Conservation (phyloP, 2,329 filamentous ascomycete species). For the Chaetomium sp. region DNA sequence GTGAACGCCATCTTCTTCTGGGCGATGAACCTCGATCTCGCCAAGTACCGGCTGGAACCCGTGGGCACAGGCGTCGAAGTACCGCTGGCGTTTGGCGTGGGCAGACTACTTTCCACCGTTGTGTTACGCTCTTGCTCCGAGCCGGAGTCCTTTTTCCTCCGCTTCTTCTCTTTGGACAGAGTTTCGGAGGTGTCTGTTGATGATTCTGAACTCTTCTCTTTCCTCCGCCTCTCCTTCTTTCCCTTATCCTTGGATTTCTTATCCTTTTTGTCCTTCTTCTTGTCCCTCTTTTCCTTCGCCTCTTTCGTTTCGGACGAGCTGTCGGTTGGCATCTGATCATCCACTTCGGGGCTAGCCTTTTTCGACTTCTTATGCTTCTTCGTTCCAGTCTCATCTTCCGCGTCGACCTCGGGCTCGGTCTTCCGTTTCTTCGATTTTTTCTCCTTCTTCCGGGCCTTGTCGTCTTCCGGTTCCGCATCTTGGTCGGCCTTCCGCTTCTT, state of each 20-base stretch:
- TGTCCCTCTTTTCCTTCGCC: conserved; percentile 15
- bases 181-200: conserved; percentile 27
- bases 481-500: conserved; percentile 26
- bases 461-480: conserved; percentile 15
- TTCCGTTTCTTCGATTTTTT: conserved; percentile 49
- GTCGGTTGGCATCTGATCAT: neutral
- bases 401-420: conserved; percentile 33
- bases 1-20: conserved; percentile 80
- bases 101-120: conserved; percentile 36
- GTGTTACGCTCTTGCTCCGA: too few relatives aligned
- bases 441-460: conserved; percentile 32
- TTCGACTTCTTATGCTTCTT: conserved; percentile 35
- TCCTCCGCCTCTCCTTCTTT: conserved; percentile 33
- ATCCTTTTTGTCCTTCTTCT: conserved; percentile 23
- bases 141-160: conserved; percentile 6
- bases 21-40: conserved; percentile 76
- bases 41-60: conserved; percentile 58
- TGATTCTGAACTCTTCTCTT: conserved; percentile 28
- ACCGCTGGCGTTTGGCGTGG: conserved; percentile 39
- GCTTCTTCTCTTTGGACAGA: conserved; percentile 21
- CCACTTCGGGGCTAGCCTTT: conserved; percentile 42
- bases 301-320: conserved; percentile 13
- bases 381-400: conserved; percentile 19
- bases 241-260: conserved; percentile 32
- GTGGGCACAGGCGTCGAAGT: conserved; percentile 24